Conservation (phyloP, 495 filamentous ascomycete species). For the Aspergillus mulundensis region DNA sequence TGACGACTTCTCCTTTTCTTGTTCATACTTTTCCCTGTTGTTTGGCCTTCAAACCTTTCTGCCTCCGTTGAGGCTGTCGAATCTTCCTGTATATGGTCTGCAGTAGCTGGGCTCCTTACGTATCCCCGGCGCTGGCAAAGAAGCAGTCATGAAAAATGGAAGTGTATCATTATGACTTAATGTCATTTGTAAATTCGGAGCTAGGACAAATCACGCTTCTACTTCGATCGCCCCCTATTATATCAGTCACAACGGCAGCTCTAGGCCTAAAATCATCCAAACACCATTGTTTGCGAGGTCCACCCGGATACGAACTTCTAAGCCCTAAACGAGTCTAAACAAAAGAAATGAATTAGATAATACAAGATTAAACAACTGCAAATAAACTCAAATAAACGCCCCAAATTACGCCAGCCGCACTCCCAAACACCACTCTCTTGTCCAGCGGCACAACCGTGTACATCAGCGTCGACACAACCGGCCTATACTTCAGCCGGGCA, state of each 20-base stretch:
- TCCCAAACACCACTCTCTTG: conserved; percentile 69
- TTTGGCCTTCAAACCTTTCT: not conserved
- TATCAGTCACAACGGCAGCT: not conserved
- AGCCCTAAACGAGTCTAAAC: not conserved
- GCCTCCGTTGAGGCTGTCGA: not conserved
- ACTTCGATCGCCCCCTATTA: not conserved
- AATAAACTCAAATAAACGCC: conserved; percentile 79
- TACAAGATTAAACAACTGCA: conserved; percentile 35
- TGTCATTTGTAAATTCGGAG: not conserved
- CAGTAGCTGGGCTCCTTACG: not conserved
- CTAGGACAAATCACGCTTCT: no score
- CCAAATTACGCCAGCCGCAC: conserved; percentile 79
- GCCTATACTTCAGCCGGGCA: conserved; percentile 81
- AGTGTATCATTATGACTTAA: conserved; percentile 7
- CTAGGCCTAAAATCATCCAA: no score
- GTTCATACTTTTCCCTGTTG: not conserved
- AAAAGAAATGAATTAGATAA: not conserved
- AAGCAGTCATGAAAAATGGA: not conserved
- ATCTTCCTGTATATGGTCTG: not conserved
- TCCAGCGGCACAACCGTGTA: conserved; percentile 78
- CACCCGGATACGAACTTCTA: no score
- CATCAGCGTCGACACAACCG: conserved; percentile 71
- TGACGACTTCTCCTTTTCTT: conserved; percentile 5
- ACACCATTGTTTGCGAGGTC: no score
- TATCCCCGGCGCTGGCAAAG: not conserved